Conservation (phyloP, 1,284 basidiomycete genomes). For the Ganoderma leucocontextum region DNA sequence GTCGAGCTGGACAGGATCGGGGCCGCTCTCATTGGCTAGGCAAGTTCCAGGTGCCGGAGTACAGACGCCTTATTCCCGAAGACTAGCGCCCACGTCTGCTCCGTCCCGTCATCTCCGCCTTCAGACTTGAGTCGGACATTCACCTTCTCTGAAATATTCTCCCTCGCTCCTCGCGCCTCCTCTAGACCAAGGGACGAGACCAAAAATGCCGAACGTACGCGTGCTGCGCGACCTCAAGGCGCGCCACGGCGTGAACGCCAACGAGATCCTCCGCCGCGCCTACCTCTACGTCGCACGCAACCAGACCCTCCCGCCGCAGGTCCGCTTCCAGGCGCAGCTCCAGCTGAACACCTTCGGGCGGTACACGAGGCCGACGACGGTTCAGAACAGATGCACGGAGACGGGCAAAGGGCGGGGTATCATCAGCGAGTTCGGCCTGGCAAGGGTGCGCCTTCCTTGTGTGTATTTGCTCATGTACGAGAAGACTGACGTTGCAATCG, state of each 20-base stretch:
- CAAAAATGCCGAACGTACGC: constrained; percentile 54
- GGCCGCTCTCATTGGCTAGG: constrained; percentile 28
- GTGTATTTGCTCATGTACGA: too few relatives aligned
- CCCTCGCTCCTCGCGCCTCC: constrained; percentile 1
- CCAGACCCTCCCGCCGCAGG: constrained; percentile 81
- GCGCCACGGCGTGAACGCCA: constrained; percentile 71
- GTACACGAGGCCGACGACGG: constrained; percentile 83
- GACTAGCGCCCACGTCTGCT: constrained; percentile 12
- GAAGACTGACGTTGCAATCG: not conserved
- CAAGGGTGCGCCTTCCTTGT: constrained; percentile 68
- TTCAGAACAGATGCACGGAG: constrained; percentile 89
- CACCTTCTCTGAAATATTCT: not conserved
- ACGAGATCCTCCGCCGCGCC: constrained; percentile 85
- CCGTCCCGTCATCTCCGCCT: constrained; percentile 21
- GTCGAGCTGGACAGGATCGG: constrained; percentile 29
- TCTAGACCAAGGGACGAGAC: constrained; percentile 10
- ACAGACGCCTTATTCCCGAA: constrained; percentile 6
- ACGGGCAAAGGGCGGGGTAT: constrained; percentile 89
- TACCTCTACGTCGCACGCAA: constrained; percentile 93
- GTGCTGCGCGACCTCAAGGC: constrained; percentile 83
- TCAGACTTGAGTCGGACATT: not conserved
- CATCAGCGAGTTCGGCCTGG: constrained; percentile 89
- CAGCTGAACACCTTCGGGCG: constrained; percentile 90
- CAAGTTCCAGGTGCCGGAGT: constrained; percentile 11
- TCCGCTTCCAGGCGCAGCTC: constrained; percentile 96